Percentiles rank a stretch among this genome's conserved stretches.
Evolutionary conservation across 106 monocot genomes (phyloP).

Genomic region (Acorus gramineus): DNA sequence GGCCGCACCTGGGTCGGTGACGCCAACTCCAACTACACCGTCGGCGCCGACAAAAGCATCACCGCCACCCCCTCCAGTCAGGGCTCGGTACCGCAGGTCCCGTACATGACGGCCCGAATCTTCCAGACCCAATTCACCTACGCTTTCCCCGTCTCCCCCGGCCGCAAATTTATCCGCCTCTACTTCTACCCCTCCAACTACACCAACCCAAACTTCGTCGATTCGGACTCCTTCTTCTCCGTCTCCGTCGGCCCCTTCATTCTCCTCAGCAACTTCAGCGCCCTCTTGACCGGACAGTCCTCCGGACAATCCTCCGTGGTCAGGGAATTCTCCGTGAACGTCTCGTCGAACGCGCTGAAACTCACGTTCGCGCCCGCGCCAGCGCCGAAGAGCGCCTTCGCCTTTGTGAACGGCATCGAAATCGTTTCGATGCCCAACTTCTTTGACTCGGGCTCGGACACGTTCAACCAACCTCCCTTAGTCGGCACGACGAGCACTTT

Average conservation of each 20-base stretch:
- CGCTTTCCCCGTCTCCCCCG: conserved; percentile 46
- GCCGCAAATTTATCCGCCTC: conserved; percentile 62
- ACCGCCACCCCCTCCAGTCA: conserved; percentile 2
- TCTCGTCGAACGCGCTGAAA: conserved; percentile 30
- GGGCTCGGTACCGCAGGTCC: conserved; percentile 19
- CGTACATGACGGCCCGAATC: conserved; percentile 44
- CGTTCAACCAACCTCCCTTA: conserved; percentile 3
- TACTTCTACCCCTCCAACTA: conserved; percentile 58
- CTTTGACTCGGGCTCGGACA: background rate
- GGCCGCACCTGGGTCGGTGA: conserved; percentile 44
- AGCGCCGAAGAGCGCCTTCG: conserved; percentile 23
- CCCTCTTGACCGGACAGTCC: conserved; percentile 34
- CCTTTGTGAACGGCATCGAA: conserved; percentile 83
- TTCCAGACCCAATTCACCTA: conserved; percentile 65
- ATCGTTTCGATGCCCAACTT: conserved; percentile 56
- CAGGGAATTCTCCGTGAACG: conserved; percentile 56
- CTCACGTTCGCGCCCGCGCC: conserved; percentile 53
- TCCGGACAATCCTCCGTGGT: conserved; percentile 34
- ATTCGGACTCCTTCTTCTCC: conserved; percentile 49
- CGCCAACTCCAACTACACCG: conserved; percentile 18
- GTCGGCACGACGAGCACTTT: conserved; percentile 8
- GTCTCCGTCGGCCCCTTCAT: conserved; percentile 22
- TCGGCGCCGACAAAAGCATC: background rate
- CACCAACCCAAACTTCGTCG: conserved; percentile 16
- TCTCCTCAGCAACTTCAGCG: conserved; percentile 64